Evolutionary conservation across 2,329 filamentous ascomycete genomes (phyloP).

Genomic region (Penicillium oxalicum): DNA sequence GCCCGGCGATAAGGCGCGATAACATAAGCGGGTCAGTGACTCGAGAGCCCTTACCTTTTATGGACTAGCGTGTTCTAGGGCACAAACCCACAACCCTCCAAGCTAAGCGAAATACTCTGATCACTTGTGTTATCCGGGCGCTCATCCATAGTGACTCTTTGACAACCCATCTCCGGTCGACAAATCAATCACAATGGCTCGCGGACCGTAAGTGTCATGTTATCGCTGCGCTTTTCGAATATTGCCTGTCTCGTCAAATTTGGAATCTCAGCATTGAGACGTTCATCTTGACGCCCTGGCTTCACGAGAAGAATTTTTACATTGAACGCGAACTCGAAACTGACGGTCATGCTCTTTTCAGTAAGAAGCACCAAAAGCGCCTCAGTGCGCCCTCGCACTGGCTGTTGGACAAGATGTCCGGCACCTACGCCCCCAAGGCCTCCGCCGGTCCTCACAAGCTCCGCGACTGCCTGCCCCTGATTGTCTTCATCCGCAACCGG

Average conservation of each 20-base stretch:
- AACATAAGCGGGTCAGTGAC: constrained; percentile 1
- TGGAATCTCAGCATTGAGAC: no score
- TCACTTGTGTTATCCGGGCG: constrained; percentile 10
- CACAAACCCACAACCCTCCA: constrained; percentile 19
- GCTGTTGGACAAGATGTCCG: constrained; percentile 99
- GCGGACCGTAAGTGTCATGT: constrained; percentile 51
- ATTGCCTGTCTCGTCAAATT: no score
- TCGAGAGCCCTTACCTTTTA: constrained; percentile 10
- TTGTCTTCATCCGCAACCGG: constrained; percentile 89
- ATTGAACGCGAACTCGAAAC: constrained; percentile 9
- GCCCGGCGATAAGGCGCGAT: constrained; percentile 4
- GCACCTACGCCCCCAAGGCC: constrained; percentile 66
- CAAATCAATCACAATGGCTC: constrained; percentile 47
- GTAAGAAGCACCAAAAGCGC: constrained; percentile 99
- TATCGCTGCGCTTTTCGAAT: background rate
- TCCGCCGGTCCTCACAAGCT: constrained; percentile 95
- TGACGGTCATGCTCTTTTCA: constrained; percentile 40
- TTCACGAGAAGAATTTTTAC: constrained; percentile 9
- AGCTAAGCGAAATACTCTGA: constrained; percentile 29
- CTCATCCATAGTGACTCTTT: constrained; percentile 29
- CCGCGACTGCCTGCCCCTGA: constrained; percentile 95
- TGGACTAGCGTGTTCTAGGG: constrained; percentile 27
- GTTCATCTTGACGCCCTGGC: no score
- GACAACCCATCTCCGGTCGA: constrained; percentile 36
- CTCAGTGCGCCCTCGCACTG: constrained; percentile 98